A percentile compares a stretch with the other conserved stretches of the same genome.
These are phyloP conservation scores for Dendrostoma leiphaemia DNA, from an alignment of 2,329 filamentous ascomycete species.

Conservation along the genomic window DNA sequence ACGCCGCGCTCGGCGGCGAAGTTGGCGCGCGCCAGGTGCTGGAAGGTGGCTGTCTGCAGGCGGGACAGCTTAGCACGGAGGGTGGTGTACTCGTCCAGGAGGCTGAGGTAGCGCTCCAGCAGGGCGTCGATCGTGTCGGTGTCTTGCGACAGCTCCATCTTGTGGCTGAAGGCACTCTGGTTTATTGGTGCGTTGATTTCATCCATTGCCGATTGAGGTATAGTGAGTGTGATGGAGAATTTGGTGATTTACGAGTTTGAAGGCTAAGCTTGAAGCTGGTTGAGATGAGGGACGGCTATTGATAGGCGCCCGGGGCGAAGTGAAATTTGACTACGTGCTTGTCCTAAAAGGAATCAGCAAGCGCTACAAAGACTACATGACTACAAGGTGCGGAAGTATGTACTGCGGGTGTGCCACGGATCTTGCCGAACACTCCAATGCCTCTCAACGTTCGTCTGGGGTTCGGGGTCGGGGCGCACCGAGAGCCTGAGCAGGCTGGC, in stretches of 20 bases:
- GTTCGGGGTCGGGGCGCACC: too few relatives aligned
- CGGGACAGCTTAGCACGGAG: constrained; percentile 53
- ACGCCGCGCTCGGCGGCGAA: constrained; percentile 63
- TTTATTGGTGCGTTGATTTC: background rate
- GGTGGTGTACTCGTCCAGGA: constrained; percentile 65
- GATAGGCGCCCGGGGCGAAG: too few relatives aligned
- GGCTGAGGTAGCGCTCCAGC: constrained; percentile 61
- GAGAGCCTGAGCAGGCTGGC: too few relatives aligned
- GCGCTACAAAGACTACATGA: too few relatives aligned
- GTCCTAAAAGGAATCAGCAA: too few relatives aligned
- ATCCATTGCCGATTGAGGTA: too few relatives aligned
- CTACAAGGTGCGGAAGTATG: too few relatives aligned
- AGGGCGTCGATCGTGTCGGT: constrained; percentile 56
- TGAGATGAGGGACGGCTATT: too few relatives aligned
- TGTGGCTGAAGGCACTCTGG: background rate
- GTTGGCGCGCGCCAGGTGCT: constrained; percentile 70
- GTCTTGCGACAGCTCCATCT: constrained; percentile 20
- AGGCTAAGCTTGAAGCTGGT: too few relatives aligned
- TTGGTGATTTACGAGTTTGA: too few relatives aligned
- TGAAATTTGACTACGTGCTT: too few relatives aligned
- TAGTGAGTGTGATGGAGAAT: too few relatives aligned
- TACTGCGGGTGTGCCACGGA: constrained; percentile 6
- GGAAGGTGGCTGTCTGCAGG: constrained; percentile 55
- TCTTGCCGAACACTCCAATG: constrained; percentile 15
- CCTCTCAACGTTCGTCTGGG: background rate